Evolutionary conservation across 2,329 filamentous ascomycete species (phyloP), one percentile per base, ranked within the genome.

Genomic region (Lachnellula suecica): DNA sequence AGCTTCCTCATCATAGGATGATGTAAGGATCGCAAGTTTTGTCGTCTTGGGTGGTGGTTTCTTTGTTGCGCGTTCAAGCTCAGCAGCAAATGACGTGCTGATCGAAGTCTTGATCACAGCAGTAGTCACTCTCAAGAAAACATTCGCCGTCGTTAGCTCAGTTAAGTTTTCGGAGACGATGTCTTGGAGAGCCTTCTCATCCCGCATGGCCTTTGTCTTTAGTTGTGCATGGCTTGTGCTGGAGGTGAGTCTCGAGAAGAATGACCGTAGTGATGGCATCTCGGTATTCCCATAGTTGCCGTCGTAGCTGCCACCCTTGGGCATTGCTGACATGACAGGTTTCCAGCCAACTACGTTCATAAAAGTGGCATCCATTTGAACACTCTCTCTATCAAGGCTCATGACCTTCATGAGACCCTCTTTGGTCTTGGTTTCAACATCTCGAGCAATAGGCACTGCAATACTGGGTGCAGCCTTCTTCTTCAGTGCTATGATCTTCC

Each of bases 21-120:
- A 91, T 1, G 92, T 97, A 44, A 99, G 72, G 29, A 97, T 89
- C 6, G 93, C 88, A 23, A 99, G 81, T 47, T 85, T 89, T 0
- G 94, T 95, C 10, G 81, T 81, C 67, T 91, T 96, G 1, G 94
- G 94, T 0, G 95, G 94, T 2, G 92, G 90, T 66, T 99, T 99
- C 72, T 97, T 97, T 1, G 95, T 99, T 15, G 95, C 94, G 56
- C 95, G 84, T 72, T 97, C 91, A 10, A 99, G 81, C 68, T 99
- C 95, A 1, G 85, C 79, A 2, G 91, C 85, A 63, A 97, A 91
- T 35, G 78, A 82, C 25, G 81, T 73, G 19, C 82, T 77, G 1
- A 97, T 85, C 43, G 82, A 88, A 0, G 92, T 96, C 61, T 84
- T 81, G 27, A 97, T 85, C 42, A 83, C 82, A 25, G 93, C 92